Evolutionary conservation across 2,329 filamentous ascomycete genomes (phyloP).

Genomic region (Clonostachys rosea): DNA sequence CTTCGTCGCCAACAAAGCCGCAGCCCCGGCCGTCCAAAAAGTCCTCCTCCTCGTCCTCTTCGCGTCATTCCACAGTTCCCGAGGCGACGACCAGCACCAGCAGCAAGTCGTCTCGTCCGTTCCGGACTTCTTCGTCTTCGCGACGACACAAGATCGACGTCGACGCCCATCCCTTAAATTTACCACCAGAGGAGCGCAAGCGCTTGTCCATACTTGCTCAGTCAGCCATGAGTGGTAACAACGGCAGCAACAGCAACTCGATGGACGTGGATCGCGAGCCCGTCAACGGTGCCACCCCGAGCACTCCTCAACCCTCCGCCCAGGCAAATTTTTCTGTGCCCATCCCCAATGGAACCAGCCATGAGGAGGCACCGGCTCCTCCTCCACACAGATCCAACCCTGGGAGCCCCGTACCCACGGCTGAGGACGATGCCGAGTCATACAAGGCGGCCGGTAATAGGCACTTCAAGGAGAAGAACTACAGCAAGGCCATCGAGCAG

Average conservation of each 20-base stretch:
- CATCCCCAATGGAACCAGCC: slow-evolving; percentile 20
- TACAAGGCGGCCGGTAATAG: slow-evolving; percentile 95
- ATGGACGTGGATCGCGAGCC: slow-evolving; percentile 76
- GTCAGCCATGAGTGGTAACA: slow-evolving; percentile 50
- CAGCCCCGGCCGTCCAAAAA: slow-evolving; percentile 29
- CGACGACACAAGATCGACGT: slow-evolving; percentile 55
- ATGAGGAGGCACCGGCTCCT: slow-evolving; percentile 56
- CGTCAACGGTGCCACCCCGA: slow-evolving; percentile 48
- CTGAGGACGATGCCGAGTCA: slow-evolving; percentile 74
- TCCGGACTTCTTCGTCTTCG: slow-evolving; percentile 36
- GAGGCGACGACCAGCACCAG: slow-evolving; percentile 6
- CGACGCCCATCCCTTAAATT: slow-evolving; percentile 82
- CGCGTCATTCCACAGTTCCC: slow-evolving; percentile 18
- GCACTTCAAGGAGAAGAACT: slow-evolving; percentile 94
- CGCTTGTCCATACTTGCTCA: slow-evolving; percentile 65
- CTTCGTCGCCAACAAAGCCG: slow-evolving; percentile 25
- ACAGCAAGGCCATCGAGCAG: slow-evolving; percentile 80
- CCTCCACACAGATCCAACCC: slow-evolving; percentile 68
- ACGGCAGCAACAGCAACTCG: slow-evolving; percentile 28
- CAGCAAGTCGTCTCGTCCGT: slow-evolving; percentile 23
- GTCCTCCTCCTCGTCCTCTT: slow-evolving; percentile 16
- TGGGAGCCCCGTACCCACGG: slow-evolving; percentile 48
- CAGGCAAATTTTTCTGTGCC: slow-evolving; percentile 45
- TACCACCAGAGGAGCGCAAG: slow-evolving; percentile 79
- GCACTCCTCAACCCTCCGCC: slow-evolving; percentile 25